A percentile compares a stretch with the other conserved stretches of the same genome.
phyloP scores from a whole-genome alignment of 1,284 basidiomycete genomes.

The Mycena sp. region DNA sequence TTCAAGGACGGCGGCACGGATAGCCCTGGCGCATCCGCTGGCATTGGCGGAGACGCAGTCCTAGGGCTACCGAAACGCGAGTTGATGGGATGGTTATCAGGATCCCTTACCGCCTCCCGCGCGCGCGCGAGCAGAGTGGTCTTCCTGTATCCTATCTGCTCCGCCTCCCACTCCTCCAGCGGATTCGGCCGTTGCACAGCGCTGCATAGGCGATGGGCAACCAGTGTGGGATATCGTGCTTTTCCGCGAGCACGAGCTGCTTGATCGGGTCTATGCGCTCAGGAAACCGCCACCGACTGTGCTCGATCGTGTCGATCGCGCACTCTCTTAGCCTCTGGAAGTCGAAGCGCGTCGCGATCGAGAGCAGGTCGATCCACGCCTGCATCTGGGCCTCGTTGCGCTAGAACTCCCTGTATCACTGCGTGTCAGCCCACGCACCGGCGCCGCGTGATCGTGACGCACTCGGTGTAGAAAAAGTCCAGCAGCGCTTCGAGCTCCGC shows the following conservation, averaged over 20 bases:
- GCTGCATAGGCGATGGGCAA: slow-evolving; percentile 47
- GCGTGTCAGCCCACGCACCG: not conserved
- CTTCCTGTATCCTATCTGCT: slow-evolving; percentile 41
- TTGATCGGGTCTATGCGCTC: slow-evolving; percentile 42
- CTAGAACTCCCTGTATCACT: slow-evolving; percentile 16
- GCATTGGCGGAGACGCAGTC: no score
- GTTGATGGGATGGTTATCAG: not conserved
- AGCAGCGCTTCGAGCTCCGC: slow-evolving; percentile 22
- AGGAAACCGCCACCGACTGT: not conserved
- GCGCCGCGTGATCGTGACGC: not conserved
- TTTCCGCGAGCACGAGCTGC: slow-evolving; percentile 46
- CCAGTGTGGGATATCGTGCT: slow-evolving; percentile 49
- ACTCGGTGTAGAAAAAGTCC: slow-evolving; percentile 27
- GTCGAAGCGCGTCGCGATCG: slow-evolving; percentile 29
- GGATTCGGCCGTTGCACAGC: slow-evolving; percentile 45
- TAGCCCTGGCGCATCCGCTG: no score
- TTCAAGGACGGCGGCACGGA: no score
- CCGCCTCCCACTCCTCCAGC: slow-evolving; percentile 45
- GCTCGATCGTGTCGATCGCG: slow-evolving; percentile 24
- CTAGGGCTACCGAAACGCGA: not conserved
- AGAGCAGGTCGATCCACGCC: slow-evolving; percentile 31
- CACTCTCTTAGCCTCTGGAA: slow-evolving; percentile 21
- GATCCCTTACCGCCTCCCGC: slow-evolving; percentile 32
- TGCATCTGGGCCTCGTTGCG: not conserved
- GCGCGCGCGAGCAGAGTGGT: slow-evolving; percentile 35